Percentiles rank a stretch among this genome's conserved stretches.
These are phyloP conservation scores for Neocallimastix lanati DNA, from an alignment of 192 early-diverging fungal species.

Conservation along the genomic window DNA sequence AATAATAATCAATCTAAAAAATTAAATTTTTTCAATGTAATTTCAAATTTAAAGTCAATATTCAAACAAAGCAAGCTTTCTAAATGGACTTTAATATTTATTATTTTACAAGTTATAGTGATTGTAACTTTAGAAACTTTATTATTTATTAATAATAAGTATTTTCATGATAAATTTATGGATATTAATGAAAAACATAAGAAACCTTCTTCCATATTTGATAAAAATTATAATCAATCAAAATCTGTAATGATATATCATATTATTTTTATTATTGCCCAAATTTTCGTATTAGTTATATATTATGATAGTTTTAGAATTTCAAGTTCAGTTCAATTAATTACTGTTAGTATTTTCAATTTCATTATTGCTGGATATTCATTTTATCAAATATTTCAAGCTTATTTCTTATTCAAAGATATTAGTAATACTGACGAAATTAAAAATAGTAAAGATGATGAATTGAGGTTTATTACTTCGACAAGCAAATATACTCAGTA, in stretches of 20 bases:
- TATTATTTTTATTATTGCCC: not conserved
- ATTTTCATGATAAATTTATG: not conserved
- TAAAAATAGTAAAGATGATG: too few relatives aligned
- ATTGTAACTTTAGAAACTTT: not conserved
- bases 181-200: not conserved
- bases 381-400: not conserved
- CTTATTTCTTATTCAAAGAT: not conserved
- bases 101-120: not conserved
- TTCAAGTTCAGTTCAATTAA: not conserved
- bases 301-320: not conserved
- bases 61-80: not conserved
- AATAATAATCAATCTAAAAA: not conserved
- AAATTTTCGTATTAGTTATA: not conserved
- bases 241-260: not conserved
- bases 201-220: too few relatives aligned
- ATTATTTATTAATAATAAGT: not conserved
- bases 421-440: too few relatives aligned
- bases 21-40: not conserved
- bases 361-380: not conserved
- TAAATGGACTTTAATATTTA: not conserved
- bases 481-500: too few relatives aligned
- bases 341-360: not conserved
- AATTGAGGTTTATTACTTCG: too few relatives aligned
- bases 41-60: not conserved
- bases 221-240: not conserved